Base-by-base conservation (phyloP, 2,329 filamentous ascomycete genomes). In the Pseudopithomyces chartarum region DNA sequence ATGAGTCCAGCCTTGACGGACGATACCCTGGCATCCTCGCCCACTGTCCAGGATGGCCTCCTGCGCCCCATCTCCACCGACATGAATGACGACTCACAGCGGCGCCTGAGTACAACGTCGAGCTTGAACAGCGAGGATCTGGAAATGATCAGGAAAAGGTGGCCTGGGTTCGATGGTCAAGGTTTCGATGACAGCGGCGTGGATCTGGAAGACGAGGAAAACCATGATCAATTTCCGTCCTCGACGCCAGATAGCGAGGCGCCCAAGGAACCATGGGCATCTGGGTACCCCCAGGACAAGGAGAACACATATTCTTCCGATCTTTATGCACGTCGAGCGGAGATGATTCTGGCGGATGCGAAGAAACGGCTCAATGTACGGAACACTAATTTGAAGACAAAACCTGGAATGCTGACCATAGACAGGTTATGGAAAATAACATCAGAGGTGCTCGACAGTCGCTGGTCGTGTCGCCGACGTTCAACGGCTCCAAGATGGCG, bases 361-460 rank as follows among this genome's bases (percentile, higher is more conserved):
- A 97, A 97, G 79, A 89, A 87, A 73, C 85, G 92, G 65, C 81
- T 98, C 59, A 95, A 91, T 71, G 92, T 96, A 82, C 74, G 90
- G 56, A 48, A 42, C 11, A 46, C n/a, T 48, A 49, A 32, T 15
- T 23, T 20, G 36, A 46, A 48, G 20, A 46, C 17, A 20, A 36
- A 17, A 50, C 55, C 44, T 48, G 38, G 57, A 52, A 34, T 49
- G 55, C 72, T 75, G 60, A 75, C 65, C 29, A 47, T 56, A 44
- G 53, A 20, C 73, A 96, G 92, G 90, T 91, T 32, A 97, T 97
- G 92, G 94, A 97, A 77, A 92, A 90, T 36, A 97, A 97, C 66
- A 81, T 97, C 19, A 88, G 84, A 55, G 88, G 91, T 58, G 93
- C 92, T 29, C 86, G 91, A 66, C 87, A 85, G 61, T 88, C 89